Conservation (phyloP, 2,329 filamentous ascomycete genomes). For the Fusarium nurragi region DNA sequence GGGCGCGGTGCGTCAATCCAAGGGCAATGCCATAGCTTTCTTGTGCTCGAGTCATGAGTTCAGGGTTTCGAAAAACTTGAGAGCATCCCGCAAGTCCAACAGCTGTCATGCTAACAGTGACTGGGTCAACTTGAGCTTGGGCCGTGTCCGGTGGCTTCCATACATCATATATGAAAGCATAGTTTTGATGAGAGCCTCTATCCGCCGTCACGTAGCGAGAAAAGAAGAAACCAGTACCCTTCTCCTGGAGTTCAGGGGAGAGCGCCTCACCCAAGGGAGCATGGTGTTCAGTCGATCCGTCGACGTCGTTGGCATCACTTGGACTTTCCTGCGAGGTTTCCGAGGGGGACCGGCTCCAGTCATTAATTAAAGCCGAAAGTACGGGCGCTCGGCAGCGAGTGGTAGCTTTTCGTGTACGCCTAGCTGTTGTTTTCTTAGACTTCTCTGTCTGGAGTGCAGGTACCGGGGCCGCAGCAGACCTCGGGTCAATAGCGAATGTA, state of each 20-base stretch:
- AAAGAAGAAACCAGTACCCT: constrained; percentile 61
- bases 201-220: constrained; percentile 60
- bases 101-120: constrained; percentile 63
- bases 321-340: constrained; percentile 37
- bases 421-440: constrained; percentile 12
- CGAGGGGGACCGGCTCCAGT: constrained; percentile 36
- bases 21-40: constrained; percentile 63
- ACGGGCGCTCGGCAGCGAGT: constrained; percentile 33
- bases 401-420: constrained; percentile 20
- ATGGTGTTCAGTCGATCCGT: constrained; percentile 33
- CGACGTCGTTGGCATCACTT: constrained; percentile 22
- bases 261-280: constrained; percentile 18
- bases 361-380: constrained; percentile 40
- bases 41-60: constrained; percentile 58
- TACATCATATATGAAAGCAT: constrained; percentile 63
- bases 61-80: constrained; percentile 54
- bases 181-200: constrained; percentile 59
- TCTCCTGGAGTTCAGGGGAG: constrained; percentile 50
- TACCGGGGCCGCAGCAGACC: background rate
- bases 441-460: constrained; percentile 11
- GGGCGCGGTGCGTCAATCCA: constrained; percentile 59
- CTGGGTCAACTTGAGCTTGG: constrained; percentile 53
- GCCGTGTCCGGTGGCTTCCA: constrained; percentile 56
- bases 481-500: constrained; percentile 9
- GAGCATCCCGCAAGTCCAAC: constrained; percentile 64